Conservation (phyloP, 768 basidiomycete genomes). For the Postia placenta region DNA sequence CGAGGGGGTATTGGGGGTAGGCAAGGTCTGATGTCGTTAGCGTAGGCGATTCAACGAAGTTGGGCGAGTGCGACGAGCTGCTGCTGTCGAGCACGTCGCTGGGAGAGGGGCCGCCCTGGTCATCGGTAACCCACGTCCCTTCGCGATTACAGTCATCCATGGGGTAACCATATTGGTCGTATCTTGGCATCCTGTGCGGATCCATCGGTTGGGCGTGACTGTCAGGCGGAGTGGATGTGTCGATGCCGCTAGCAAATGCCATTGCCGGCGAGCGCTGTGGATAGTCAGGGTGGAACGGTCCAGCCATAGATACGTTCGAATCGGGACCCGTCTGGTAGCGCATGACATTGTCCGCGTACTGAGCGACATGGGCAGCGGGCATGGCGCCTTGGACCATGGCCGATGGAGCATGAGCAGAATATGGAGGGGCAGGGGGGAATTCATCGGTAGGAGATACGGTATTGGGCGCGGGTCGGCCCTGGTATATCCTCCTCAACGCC, state of each 20-base stretch:
- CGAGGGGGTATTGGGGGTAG: conserved; percentile 41
- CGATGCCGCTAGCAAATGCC: conserved; percentile 28
- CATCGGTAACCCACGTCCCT: conserved; percentile 21
- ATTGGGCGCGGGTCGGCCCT: conserved; percentile 23
- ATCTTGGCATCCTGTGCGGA: conserved; percentile 42
- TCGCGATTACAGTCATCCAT: conserved; percentile 30
- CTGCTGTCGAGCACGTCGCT: conserved; percentile 33
- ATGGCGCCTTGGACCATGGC: conserved; percentile 20
- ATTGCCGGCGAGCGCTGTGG: conserved; percentile 43
- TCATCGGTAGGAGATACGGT: conserved; percentile 37
- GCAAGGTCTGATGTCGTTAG: conserved; percentile 41
- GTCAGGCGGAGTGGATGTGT: conserved; percentile 24
- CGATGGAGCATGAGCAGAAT: conserved; percentile 14
- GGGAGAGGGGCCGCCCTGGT: conserved; percentile 26
- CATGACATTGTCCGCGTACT: conserved; percentile 39
- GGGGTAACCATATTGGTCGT: conserved; percentile 41
- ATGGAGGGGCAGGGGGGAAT: conserved; percentile 33
- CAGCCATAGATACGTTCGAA: conserved; percentile 33
- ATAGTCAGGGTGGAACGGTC: conserved; percentile 42
- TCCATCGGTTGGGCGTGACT: conserved; percentile 26
- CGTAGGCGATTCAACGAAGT: conserved; percentile 51
- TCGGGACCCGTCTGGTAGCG: conserved; percentile 47
- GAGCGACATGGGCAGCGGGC: conserved; percentile 21
- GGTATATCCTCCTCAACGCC: conserved; percentile 65
- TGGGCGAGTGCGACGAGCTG: conserved; percentile 47